phyloP scores from a whole-genome alignment of 2,329 filamentous ascomycete species.

The Sporothrix brasiliensis region DNA sequence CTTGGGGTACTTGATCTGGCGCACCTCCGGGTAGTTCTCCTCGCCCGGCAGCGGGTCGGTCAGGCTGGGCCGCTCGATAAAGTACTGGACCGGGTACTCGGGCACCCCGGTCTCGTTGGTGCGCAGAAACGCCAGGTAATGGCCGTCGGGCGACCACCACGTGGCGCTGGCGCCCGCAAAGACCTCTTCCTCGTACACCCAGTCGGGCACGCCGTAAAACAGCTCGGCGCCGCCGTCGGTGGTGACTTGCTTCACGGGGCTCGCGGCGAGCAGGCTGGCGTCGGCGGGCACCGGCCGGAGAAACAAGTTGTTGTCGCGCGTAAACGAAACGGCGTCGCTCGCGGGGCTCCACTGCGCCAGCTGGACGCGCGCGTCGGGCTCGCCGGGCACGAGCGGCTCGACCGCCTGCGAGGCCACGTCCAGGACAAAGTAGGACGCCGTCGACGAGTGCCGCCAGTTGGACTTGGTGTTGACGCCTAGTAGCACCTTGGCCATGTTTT shows the following conservation, averaged over 20 bases:
- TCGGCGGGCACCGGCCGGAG: slow-evolving; percentile 61
- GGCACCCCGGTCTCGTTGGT: slow-evolving; percentile 93
- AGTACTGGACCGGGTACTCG: slow-evolving; percentile 92
- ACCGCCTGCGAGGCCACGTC: slow-evolving; percentile 79
- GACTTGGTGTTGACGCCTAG: slow-evolving; percentile 71
- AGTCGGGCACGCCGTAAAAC: slow-evolving; percentile 96
- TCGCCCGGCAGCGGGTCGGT: slow-evolving; percentile 67
- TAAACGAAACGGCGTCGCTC: slow-evolving; percentile 87
- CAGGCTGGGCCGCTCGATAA: slow-evolving; percentile 82
- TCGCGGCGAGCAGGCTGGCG: slow-evolving; percentile 41
- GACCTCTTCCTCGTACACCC: slow-evolving; percentile 91
- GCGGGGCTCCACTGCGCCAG: slow-evolving; percentile 87
- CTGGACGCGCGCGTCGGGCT: slow-evolving; percentile 70
- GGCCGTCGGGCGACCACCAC: slow-evolving; percentile 93
- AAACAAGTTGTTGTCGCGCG: slow-evolving; percentile 86
- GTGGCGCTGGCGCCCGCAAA: slow-evolving; percentile 78
- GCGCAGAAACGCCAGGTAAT: slow-evolving; percentile 85
- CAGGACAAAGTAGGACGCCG: slow-evolving; percentile 86
- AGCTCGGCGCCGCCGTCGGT: slow-evolving; percentile 82
- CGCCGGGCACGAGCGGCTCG: slow-evolving; percentile 73
- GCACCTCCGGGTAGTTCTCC: slow-evolving; percentile 87
- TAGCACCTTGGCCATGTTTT: slow-evolving; percentile 82
- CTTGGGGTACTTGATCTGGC: slow-evolving; percentile 96
- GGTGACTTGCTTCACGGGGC: slow-evolving; percentile 71
- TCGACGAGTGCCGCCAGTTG: slow-evolving; percentile 90